Evolutionary conservation across 1,284 basidiomycete genomes (phyloP), one percentile per base, ranked within the genome.

Genomic region (Chiua sp.): DNA sequence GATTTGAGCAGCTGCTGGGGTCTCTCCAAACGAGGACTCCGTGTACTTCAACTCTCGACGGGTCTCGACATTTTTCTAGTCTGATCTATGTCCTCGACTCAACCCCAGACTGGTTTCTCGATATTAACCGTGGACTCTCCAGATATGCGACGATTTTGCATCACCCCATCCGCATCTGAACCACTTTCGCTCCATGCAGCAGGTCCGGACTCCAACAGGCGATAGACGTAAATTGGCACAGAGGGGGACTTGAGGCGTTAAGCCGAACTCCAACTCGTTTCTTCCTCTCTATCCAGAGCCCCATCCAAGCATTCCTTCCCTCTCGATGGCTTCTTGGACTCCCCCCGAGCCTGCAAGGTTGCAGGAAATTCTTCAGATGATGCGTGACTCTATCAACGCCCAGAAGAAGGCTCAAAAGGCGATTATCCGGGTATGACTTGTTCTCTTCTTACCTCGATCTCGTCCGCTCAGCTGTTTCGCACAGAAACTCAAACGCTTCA

Each of bases 401-500:
- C 78, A 80, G 65, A 88, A 87, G 74, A 78, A 84, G 63, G 85
- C 91, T 33, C 92, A 94, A 76, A 82, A 83, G 54, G 80, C 78
- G 65, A 92, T 93, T 73, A 93, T 92, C 61, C 85, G 88, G 78
- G 92, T 92, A 75, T 70, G 83, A 56, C 35, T 55, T 60, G 63
- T 60, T 13, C 35, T 35, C 59, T 63, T 48, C 53, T 57, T 59
- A 66, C 61, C 64, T 52, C 55, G 37, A 66, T 64, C 65, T 65
- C 53, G 47, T 65, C 59, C 59, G 59, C 61, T 65, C 71, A 70
- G 66, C 62, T 57, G 61, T 23, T 63, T 63, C 63, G 55, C 56
- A 37, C 63, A 96, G 94, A 95, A 94, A 86, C 84, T 97, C 61
- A 93, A 94, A 73, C 86, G 84, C 67, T 96, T 96, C 77, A 92